A percentile compares a stretch with the other conserved stretches of the same genome.
Evolutionary conservation across 2,329 filamentous ascomycete species (phyloP).

Genomic region (Fusarium hainanense): DNA sequence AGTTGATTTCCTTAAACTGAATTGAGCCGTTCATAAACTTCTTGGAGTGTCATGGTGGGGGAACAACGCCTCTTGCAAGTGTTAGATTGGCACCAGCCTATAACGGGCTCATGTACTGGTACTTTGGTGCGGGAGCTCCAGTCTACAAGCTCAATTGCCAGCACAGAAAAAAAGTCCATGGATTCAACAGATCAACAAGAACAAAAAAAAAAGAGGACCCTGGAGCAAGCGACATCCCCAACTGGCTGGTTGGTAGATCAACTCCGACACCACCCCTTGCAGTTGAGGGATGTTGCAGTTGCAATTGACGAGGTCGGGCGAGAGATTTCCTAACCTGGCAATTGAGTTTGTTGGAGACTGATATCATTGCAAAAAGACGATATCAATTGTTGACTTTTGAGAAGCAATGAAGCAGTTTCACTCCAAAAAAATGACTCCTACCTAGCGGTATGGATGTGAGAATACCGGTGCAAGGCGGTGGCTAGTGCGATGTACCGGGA

Average conservation of each 20-base stretch:
- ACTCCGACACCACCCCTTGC: constrained; percentile 23
- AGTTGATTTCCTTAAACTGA: constrained; percentile 4
- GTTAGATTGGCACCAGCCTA: constrained; percentile 11
- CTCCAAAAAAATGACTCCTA: constrained; percentile 19
- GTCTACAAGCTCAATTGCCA: constrained; percentile 39
- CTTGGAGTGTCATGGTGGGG: constrained; percentile 32
- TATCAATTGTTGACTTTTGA: constrained; percentile 18
- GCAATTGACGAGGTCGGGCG: constrained; percentile 4
- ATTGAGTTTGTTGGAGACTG: constrained; percentile 9
- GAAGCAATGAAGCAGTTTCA: background rate
- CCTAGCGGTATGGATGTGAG: constrained; percentile 12
- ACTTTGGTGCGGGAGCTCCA: constrained; percentile 29
- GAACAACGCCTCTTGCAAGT: constrained; percentile 26
- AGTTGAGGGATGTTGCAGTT: background rate
- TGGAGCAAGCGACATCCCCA: constrained; percentile 43
- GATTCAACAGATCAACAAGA: constrained; percentile 49
- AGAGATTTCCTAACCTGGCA: constrained; percentile 10
- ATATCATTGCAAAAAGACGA: background rate
- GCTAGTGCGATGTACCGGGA: constrained; percentile 33
- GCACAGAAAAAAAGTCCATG: constrained; percentile 24
- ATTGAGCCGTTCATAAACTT: constrained; percentile 28
- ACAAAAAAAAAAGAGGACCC: constrained; percentile 43
- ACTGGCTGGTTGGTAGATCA: constrained; percentile 38
- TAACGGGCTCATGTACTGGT: constrained; percentile 31
- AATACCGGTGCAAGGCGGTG: constrained; percentile 31